A percentile compares a stretch with the other conserved stretches of the same genome.
These are phyloP conservation scores for Phlyctochytrium arcticum DNA, from an alignment of 192 early-diverging fungal genomes.

Conservation along the genomic window DNA sequence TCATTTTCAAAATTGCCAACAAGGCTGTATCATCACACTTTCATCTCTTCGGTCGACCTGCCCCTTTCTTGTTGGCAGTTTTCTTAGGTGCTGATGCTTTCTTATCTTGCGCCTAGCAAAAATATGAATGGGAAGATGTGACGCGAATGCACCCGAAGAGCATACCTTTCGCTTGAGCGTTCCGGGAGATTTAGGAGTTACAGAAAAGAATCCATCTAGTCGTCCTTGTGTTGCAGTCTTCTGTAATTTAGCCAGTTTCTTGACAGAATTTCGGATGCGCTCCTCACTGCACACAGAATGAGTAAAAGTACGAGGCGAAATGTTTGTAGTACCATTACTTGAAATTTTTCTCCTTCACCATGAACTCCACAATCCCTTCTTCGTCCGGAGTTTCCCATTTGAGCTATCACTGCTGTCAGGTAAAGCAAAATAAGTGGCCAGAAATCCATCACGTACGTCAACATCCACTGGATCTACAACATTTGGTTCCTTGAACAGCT, in stretches of 20 bases:
- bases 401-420: constrained; percentile 8
- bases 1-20: too few species aligned
- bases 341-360: constrained; percentile 96
- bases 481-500: constrained; percentile 79
- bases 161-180: constrained; percentile 35
- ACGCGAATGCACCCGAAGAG: not conserved
- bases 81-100: not conserved
- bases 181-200: constrained; percentile 40
- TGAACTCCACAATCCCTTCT: constrained; percentile 80
- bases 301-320: not conserved
- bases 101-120: not conserved
- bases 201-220: constrained; percentile 87
- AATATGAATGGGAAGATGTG: not conserved
- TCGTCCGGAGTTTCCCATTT: constrained; percentile 47
- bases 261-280: constrained; percentile 72
- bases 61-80: not conserved
- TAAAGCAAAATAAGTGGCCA: not conserved
- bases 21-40: too few species aligned
- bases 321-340: constrained; percentile 41
- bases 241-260: constrained; percentile 74
- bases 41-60: not conserved
- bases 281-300: constrained; percentile 65
- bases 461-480: constrained; percentile 64
- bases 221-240: constrained; percentile 84
- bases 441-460: constrained; percentile 49